phyloP scores from a whole-genome alignment of 768 basidiomycete genomes.

The Ramaria rubella region DNA sequence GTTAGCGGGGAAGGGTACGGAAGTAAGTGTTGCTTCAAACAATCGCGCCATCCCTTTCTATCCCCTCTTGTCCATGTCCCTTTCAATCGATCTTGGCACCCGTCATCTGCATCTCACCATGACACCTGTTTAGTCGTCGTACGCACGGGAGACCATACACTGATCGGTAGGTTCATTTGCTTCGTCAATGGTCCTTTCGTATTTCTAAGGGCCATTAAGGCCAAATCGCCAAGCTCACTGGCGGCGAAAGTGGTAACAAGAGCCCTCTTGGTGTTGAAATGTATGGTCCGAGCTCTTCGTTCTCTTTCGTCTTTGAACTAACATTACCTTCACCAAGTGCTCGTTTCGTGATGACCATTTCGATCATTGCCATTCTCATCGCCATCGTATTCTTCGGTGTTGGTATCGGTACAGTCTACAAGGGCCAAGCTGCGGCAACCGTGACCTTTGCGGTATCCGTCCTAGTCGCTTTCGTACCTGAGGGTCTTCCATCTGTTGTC shows the following conservation, averaged over 20 bases:
- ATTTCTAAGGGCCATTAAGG: constrained; percentile 29
- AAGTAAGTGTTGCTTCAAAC: constrained; percentile 31
- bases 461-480: constrained; percentile 54
- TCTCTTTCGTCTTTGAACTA: constrained; percentile 7
- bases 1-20: constrained; percentile 72
- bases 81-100: neutral
- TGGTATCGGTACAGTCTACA: constrained; percentile 60
- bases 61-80: neutral
- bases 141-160: constrained; percentile 58
- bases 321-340: constrained; percentile 29
- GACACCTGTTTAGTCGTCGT: constrained; percentile 43
- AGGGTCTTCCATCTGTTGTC: constrained; percentile 61
- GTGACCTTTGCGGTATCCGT: constrained; percentile 59
- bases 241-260: constrained; percentile 56
- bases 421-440: constrained; percentile 50
- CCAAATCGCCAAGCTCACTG: constrained; percentile 63
- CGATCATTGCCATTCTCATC: constrained; percentile 53
- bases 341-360: constrained; percentile 57
- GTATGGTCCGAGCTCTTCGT: constrained; percentile 28
- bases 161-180: constrained; percentile 41
- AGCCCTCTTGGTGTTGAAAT: constrained; percentile 64
- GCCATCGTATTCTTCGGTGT: constrained; percentile 60
- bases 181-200: neutral
- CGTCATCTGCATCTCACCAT: neutral
- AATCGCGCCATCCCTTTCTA: neutral